Conservation (phyloP, 140 eudicot genomes). For the Ambrosia hybrid region DNA sequence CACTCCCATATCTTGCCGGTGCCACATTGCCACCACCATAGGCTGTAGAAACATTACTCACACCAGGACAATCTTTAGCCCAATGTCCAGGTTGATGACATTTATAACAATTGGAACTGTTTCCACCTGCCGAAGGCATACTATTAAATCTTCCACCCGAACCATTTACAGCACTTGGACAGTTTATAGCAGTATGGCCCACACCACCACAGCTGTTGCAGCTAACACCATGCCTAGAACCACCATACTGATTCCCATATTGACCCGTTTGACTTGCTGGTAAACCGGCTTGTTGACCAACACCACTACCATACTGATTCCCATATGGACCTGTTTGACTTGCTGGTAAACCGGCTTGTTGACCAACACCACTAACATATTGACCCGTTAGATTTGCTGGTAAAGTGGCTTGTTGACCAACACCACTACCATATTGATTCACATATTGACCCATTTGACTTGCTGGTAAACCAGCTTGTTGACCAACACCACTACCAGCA, state of each 20-base stretch:
- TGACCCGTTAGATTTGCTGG: too few species aligned
- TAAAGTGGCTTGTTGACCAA: too few species aligned
- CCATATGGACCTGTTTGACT: too few species aligned
- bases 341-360: too few species aligned
- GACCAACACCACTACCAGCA: slow-evolving; percentile 20
- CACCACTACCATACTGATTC: too few species aligned
- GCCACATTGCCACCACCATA: slow-evolving; percentile 40
- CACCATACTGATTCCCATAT: not conserved
- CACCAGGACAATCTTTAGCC: slow-evolving; percentile 49
- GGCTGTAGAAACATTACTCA: slow-evolving; percentile 38
- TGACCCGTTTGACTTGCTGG: too few species aligned
- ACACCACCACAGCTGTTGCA: slow-evolving; percentile 73
- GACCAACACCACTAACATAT: not conserved
- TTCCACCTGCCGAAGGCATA: slow-evolving; percentile 27
- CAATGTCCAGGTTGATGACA: slow-evolving; percentile 73
- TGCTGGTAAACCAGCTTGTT: slow-evolving; percentile 34
- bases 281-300: too few species aligned
- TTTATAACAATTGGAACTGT: slow-evolving; percentile 45
- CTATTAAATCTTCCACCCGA: slow-evolving; percentile 44
- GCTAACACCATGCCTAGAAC: slow-evolving; percentile 32
- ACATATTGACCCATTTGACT: slow-evolving; percentile 41
- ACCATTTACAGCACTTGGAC: slow-evolving; percentile 54
- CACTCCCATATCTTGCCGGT: slow-evolving; percentile 48
- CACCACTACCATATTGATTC: slow-evolving; percentile 16
- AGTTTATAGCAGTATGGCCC: slow-evolving; percentile 60